A percentile compares a stretch with the other conserved stretches of the same genome.
These are phyloP conservation scores for Aspergillus brasiliensis DNA, from an alignment of 2,329 filamentous ascomycete genomes.

Conservation along the genomic window DNA sequence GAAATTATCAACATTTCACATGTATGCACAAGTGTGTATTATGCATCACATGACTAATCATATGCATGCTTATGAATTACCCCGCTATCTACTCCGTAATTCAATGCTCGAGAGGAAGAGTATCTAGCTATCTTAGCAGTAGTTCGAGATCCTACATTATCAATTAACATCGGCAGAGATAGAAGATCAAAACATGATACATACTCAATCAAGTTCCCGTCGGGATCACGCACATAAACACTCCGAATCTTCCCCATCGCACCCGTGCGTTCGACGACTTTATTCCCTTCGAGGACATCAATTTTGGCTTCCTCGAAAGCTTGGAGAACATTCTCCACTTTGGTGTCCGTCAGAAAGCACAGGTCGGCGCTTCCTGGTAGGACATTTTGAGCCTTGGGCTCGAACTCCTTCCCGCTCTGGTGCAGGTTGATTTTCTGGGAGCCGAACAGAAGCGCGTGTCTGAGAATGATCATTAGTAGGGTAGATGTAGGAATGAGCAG, in stretches of 20 bases:
- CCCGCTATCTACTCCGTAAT: too few species aligned
- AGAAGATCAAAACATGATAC: slow-evolving; percentile 25
- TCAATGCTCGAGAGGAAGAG: too few species aligned
- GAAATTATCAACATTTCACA: background rate
- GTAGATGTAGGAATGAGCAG: background rate
- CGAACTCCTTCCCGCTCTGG: slow-evolving; percentile 59
- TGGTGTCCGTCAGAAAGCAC: slow-evolving; percentile 59
- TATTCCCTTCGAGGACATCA: slow-evolving; percentile 51
- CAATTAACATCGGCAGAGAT: background rate
- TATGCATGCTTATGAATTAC: background rate
- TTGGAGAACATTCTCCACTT: slow-evolving; percentile 51
- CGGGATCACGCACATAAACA: slow-evolving; percentile 63
- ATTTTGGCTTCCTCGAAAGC: slow-evolving; percentile 47
- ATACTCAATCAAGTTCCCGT: slow-evolving; percentile 65
- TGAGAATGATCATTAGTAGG: slow-evolving; percentile 16
- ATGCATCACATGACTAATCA: background rate
- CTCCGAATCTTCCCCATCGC: slow-evolving; percentile 58
- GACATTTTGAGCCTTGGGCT: slow-evolving; percentile 59
- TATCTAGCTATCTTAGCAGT: background rate
- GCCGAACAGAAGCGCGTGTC: slow-evolving; percentile 60
- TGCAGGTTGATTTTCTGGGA: slow-evolving; percentile 65
- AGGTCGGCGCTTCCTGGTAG: slow-evolving; percentile 61
- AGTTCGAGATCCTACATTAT: background rate
- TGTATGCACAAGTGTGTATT: background rate
- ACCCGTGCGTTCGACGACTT: slow-evolving; percentile 58